Evolutionary conservation across 2,329 filamentous ascomycete genomes (phyloP).

Genomic region (Botryotinia narcissicola): DNA sequence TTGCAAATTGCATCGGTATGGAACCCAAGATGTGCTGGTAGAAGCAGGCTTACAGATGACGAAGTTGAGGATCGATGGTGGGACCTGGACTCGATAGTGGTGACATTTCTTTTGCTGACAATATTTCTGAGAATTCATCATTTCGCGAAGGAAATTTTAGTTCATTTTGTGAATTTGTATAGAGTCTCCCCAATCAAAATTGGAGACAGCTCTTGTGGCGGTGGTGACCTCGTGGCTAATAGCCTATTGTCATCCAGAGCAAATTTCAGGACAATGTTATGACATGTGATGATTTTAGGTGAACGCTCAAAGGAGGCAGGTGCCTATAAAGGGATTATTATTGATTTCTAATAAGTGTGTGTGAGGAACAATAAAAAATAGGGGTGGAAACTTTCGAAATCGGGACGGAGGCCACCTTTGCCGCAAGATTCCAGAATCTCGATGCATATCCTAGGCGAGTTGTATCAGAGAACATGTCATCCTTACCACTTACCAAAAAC

Average conservation of each 20-base stretch:
- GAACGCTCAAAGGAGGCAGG: neutral
- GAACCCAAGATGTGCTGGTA: too few species aligned
- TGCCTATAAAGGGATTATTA: accelerated
- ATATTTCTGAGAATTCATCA: neutral
- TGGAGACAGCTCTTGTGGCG: neutral
- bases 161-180: too few species aligned
- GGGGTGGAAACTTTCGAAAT: too few species aligned
- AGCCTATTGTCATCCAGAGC: too few species aligned
- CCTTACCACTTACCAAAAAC: neutral
- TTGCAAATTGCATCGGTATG: too few species aligned
- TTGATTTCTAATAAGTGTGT: neutral
- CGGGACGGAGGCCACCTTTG: neutral
- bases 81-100: too few species aligned
- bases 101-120: neutral
- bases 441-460: neutral
- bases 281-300: neutral
- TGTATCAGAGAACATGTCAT: too few species aligned
- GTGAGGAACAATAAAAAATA: neutral
- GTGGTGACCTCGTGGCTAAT: neutral
- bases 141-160: too few species aligned
- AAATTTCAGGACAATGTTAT: neutral
- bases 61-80: neutral
- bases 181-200: neutral
- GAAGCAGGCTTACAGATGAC: accelerated
- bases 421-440: neutral